Percentiles rank a stretch among this genome's conserved stretches.
Conservation (phyloP, 371 early-diverging fungal species). For the Mucor piriformis region DNA sequence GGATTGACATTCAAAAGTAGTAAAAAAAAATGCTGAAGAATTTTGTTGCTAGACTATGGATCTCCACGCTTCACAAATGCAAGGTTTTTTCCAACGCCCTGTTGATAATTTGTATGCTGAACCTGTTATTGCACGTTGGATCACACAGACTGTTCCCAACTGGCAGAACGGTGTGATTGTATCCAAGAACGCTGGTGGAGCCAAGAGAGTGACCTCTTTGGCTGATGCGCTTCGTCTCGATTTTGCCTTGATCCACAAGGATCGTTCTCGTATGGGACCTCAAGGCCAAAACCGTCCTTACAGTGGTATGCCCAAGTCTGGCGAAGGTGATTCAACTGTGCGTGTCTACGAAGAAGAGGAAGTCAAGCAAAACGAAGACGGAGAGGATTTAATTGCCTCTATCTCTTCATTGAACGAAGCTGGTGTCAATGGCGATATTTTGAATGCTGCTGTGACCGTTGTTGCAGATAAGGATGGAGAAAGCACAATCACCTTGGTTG, state of each 20-base stretch:
- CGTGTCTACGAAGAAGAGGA: conserved; percentile 45
- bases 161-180: conserved; percentile 86
- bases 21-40: neutral
- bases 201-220: conserved; percentile 94
- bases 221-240: conserved; percentile 93
- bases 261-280: conserved; percentile 68
- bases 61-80: conserved; percentile 91
- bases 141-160: conserved; percentile 78
- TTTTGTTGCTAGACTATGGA: conserved; percentile 78
- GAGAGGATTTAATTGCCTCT: conserved; percentile 42
- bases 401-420: conserved; percentile 51
- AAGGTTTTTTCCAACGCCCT: conserved; percentile 95
- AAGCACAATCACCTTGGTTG: conserved; percentile 81
- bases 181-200: conserved; percentile 97
- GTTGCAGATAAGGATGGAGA: conserved; percentile 59
- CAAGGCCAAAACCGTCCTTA: conserved; percentile 59
- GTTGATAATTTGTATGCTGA: conserved; percentile 96
- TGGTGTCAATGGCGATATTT: conserved; percentile 39
- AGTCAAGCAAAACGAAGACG: conserved; percentile 24
- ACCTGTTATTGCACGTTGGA: conserved; percentile 90
- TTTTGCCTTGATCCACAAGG: conserved; percentile 96
- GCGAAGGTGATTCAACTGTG: conserved; percentile 38
- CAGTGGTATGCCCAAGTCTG: conserved; percentile 53
- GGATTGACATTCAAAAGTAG: neutral
- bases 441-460: conserved; percentile 56